Evolutionary conservation across 2,329 filamentous ascomycete genomes (phyloP), one percentile per base, ranked within the genome.

Genomic region (Trichoderma cornu-damae): DNA sequence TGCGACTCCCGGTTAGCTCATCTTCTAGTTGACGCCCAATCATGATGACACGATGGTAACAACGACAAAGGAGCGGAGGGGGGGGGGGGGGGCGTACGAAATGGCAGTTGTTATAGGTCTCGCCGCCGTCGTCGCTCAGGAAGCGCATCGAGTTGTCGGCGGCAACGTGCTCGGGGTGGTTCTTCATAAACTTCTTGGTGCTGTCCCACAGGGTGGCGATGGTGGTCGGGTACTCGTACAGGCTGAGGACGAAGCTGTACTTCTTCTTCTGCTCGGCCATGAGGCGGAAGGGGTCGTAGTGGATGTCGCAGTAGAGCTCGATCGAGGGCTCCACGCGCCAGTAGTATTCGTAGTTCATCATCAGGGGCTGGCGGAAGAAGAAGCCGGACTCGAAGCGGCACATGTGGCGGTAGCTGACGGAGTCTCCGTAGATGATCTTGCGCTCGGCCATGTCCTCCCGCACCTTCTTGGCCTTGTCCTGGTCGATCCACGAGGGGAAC

Each of bases 361-460:
- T 92, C 64, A 96, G 77, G 28, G 85, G 83, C 72, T 99, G 94
- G 61, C 88, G 90, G 84, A 97, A 99, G 82, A 99, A 99, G 81
- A 99, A 99, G 37, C 94, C 94, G 6, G 93, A 97, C 75, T 99
- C 94, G 71, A 96, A 99, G 63, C 94, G 90, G 76, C 94, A 99
- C 94, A 99, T 99, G 79, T 99, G 95, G 62, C 94, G 86, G 79
- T 99, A 99, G 77, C 90, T 96, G 75, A 96, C 77, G 9, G 91
- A 96, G 74, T 97, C 94, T 60, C 94, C 94, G 71, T 99, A 99
- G 74, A 99, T 99, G 73, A 99, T 96, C 78, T 96, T 95, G 70
- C 87, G 85, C 72, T 90, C 83, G 57, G 84, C 85, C 94, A 99
- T 99, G 66, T 96, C 90, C 76, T 96, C 87, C 61, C 94, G 89